Evolutionary conservation across 2,329 filamentous ascomycete species (phyloP).

Genomic region (Didymella pomorum): DNA sequence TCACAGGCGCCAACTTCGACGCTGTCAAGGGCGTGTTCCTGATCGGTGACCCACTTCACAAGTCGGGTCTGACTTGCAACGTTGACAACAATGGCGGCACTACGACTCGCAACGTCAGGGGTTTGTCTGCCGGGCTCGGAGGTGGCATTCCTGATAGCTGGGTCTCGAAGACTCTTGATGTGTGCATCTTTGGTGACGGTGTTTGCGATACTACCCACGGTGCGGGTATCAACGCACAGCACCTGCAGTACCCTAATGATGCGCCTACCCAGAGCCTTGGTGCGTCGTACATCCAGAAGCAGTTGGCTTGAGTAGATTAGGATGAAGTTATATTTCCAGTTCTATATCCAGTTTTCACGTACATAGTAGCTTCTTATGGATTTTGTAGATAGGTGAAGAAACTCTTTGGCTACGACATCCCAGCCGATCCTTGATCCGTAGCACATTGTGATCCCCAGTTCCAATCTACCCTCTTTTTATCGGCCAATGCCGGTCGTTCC

Average conservation of each 20-base stretch:
- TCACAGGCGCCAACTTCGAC: constrained; percentile 44
- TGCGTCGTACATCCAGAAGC: constrained; percentile 30
- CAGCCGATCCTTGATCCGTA: too few species aligned
- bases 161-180: constrained; percentile 49
- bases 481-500: too few species aligned
- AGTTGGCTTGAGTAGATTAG: constrained; percentile 10
- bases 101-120: constrained; percentile 45
- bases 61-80: constrained; percentile 45
- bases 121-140: constrained; percentile 18
- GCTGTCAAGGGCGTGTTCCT: constrained; percentile 51
- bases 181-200: constrained; percentile 49
- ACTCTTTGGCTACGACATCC: too few species aligned
- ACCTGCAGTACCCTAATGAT: constrained; percentile 40
- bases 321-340: background rate
- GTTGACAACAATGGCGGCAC: constrained; percentile 47
- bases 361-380: background rate
- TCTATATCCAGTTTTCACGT: background rate
- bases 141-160: constrained; percentile 40
- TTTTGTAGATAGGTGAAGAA: background rate
- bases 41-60: constrained; percentile 47
- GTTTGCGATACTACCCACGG: constrained; percentile 49
- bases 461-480: too few species aligned
- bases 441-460: too few species aligned
- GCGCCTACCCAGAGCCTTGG: constrained; percentile 44
- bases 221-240: constrained; percentile 41